A percentile compares a stretch with the other conserved stretches of the same genome.
Conservation (phyloP, 352 stramenopile genomes). For the Ophiocytium majus region DNA sequence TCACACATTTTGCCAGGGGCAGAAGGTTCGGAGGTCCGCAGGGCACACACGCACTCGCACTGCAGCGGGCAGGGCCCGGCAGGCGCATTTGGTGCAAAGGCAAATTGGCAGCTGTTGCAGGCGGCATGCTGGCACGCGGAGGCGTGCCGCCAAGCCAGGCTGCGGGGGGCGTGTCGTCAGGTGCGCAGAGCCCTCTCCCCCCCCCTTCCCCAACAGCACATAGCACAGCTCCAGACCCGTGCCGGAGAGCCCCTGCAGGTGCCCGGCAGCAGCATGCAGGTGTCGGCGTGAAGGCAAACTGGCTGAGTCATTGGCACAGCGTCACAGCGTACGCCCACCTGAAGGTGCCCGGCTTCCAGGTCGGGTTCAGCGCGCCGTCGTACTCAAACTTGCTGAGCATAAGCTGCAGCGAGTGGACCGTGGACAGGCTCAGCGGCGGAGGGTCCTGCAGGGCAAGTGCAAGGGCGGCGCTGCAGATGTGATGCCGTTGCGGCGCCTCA, state of each 20-base stretch:
- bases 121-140: too few species aligned
- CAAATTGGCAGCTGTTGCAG: too few species aligned
- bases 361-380: slow-evolving; percentile 55
- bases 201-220: neutral
- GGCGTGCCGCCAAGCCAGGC: neutral
- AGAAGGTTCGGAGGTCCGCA: neutral
- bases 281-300: neutral
- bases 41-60: too few species aligned
- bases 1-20: neutral
- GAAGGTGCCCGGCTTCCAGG: slow-evolving; percentile 47
- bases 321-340: neutral
- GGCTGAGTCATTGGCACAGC: neutral
- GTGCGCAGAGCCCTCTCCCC: neutral
- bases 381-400: slow-evolving; percentile 61
- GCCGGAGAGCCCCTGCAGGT: too few species aligned
- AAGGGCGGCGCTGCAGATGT: too few species aligned
- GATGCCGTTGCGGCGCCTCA: too few species aligned
- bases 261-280: neutral
- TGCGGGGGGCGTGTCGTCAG: neutral
- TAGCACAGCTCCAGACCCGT: too few species aligned
- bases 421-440: slow-evolving; percentile 25
- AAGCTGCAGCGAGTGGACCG: slow-evolving; percentile 54
- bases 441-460: too few species aligned
- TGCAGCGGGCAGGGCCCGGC: too few species aligned
- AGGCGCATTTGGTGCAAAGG: too few species aligned